Base-by-base conservation (phyloP, 495 filamentous ascomycete species). In the Tuber borchii region DNA sequence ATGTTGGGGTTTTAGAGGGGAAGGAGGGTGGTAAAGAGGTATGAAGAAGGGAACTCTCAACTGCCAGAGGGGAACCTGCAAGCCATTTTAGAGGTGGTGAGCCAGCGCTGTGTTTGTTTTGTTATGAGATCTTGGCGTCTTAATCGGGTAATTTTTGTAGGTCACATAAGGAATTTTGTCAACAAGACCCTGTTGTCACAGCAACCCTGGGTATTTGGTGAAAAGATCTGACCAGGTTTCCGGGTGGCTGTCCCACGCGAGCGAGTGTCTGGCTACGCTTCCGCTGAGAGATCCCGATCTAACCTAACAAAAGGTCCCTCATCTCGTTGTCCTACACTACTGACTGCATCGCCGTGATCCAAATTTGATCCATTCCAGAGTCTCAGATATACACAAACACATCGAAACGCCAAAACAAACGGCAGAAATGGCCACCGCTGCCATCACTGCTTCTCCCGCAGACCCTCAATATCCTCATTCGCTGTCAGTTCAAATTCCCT, bases 381-480 rank as follows among this genome's bases (percentile, higher is more conserved):
- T n/a, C 69, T 19, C 43, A 37, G 56, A 65, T 34, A 65, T 34
- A 31, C 14, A 34, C 56, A 65, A 34, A 34, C 56, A 65, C 14
- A 17, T 26, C 34, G 56, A 65, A 65, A 65, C 26, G 56, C 2
- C 56, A 34, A 31, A 65, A 65, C 56, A 65, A 34, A 17, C 51
- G 2, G 31, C 26, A 12, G 56, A 2, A 65, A 65, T 65, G 56
- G 56, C 56, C 56, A 65, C 56, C 26, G 31, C 56, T 34, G 1
- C 69, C 46, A 43, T 8, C 40, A 19, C 73, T 77, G 71, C 76
- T 48, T 46, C 44, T 46, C 45, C 73, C 65, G 68, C 43, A 39
- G 86, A 89, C 73, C 82, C 84, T 45, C 87, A 88, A 43, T 93
- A 93, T 74, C 92, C 92, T 39, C 93, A 90, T 85, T 88, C 89